A percentile compares a stretch with the other conserved stretches of the same genome.
Evolutionary conservation across 208 protist species (phyloP).

Genomic region (Crithidia acanthocephali): DNA sequence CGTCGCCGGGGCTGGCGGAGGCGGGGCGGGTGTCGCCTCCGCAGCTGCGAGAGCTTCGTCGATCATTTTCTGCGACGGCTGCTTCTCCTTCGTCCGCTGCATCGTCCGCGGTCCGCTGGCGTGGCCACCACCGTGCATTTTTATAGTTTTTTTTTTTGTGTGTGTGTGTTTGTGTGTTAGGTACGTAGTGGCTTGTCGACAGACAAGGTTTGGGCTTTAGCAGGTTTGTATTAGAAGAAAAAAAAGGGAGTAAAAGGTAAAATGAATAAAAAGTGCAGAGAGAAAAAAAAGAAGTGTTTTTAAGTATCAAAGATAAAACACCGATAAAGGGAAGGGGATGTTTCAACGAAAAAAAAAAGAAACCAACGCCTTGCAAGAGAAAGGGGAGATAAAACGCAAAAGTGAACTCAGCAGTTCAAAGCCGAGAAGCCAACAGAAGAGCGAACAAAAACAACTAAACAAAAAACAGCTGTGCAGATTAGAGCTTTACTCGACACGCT

Average conservation of each 20-base stretch:
- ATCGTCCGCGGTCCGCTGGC: constrained; percentile 8
- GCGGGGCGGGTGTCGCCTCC: neutral
- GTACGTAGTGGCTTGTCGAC: neutral
- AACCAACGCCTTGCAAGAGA: constrained; percentile 9
- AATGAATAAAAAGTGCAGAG: neutral
- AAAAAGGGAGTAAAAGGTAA: neutral
- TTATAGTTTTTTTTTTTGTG: neutral
- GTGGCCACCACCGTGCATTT: constrained; percentile 10
- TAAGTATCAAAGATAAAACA: neutral
- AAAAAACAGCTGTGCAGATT: neutral
- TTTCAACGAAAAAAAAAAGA: constrained; percentile 2
- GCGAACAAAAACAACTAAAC: too few species aligned
- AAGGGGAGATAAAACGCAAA: neutral
- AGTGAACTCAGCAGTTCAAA: neutral
- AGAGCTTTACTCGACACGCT: neutral
- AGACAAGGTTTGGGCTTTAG: neutral
- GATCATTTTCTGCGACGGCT: constrained; percentile 15
- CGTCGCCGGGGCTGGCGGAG: neutral
- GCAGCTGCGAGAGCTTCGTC: constrained; percentile 12
- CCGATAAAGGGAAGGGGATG: neutral
- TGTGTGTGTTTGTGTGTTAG: too few species aligned
- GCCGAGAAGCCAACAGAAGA: too few species aligned
- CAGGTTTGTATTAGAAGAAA: neutral
- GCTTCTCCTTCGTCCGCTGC: constrained; percentile 15
- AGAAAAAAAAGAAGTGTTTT: constrained; percentile 13